A percentile compares a stretch with the other conserved stretches of the same genome.
phyloP scores from a whole-genome alignment of 805 yeast species.

The Priceomyces haplophilus region DNA sequence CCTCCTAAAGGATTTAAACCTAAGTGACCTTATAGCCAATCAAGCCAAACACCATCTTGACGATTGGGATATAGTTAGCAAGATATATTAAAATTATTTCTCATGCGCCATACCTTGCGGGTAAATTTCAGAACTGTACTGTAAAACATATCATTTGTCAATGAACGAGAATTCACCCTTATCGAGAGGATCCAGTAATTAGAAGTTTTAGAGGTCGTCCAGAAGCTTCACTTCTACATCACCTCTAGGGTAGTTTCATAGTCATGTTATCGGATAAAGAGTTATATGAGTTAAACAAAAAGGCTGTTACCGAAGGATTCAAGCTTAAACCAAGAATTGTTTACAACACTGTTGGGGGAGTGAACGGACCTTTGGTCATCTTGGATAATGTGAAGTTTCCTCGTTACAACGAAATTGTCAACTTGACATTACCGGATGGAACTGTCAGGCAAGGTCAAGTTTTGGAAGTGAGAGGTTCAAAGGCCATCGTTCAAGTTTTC shows the following conservation, averaged over 20 bases:
- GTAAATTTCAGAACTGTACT: constrained; percentile 7
- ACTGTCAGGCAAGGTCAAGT: constrained; percentile 95
- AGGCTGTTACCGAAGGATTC: constrained; percentile 90
- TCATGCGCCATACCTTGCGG: constrained; percentile 1
- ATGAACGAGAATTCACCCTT: constrained; percentile 9
- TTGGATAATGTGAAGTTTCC: constrained; percentile 48
- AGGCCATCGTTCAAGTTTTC: constrained; percentile 97
- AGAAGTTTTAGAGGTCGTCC: neutral
- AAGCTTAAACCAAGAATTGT: constrained; percentile 85
- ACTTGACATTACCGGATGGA: constrained; percentile 95
- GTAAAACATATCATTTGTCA: constrained; percentile 4
- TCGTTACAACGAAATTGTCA: constrained; percentile 93
- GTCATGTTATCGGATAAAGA: constrained; percentile 40
- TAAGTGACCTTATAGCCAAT: constrained; percentile 20
- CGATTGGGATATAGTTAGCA: constrained; percentile 38
- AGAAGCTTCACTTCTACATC: constrained; percentile 2
- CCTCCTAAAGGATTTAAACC: constrained; percentile 20
- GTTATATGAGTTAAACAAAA: constrained; percentile 75
- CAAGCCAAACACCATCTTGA: constrained; percentile 21
- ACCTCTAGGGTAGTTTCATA: neutral
- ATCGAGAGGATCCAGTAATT: constrained; percentile 6
- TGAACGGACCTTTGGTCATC: constrained; percentile 95
- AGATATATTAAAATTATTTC: constrained; percentile 15
- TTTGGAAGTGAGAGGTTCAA: constrained; percentile 92
- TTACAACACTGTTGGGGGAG: constrained; percentile 97